Conservation (phyloP, 2,329 filamentous ascomycete species). For the Endocalyx cinctus region DNA sequence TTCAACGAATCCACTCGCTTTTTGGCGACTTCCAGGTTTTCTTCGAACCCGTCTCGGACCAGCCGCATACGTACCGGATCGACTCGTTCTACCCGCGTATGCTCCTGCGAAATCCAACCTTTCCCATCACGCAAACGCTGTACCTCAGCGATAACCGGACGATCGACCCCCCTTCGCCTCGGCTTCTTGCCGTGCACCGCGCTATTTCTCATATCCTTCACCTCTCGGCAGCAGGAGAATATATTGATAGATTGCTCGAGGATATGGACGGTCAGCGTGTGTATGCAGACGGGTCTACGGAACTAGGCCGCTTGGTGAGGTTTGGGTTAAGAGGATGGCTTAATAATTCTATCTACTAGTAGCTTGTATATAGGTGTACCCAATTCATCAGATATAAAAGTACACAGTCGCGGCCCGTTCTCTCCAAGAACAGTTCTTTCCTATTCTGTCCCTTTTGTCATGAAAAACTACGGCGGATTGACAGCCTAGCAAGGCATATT, state of each 20-base stretch:
- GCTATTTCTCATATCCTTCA: conserved; percentile 30
- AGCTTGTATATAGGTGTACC: too few species aligned
- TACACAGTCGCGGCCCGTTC: too few species aligned
- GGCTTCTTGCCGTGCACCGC: conserved; percentile 28
- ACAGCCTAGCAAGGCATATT: too few species aligned
- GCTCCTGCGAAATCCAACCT: conserved; percentile 3
- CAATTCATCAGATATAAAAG: too few species aligned
- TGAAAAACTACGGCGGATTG: too few species aligned
- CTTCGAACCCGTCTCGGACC: conserved; percentile 20
- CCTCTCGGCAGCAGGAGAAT: conserved; percentile 26
- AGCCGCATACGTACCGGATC: conserved; percentile 24
- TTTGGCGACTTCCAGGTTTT: conserved; percentile 31
- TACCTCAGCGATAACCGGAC: conserved; percentile 18
- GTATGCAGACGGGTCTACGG: conserved; percentile 13
- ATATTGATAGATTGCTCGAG: conserved; percentile 25
- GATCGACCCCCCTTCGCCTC: conserved; percentile 27
- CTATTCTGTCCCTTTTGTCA: too few species aligned
- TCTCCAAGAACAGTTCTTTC: too few species aligned
- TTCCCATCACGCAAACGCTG: conserved; percentile 27
- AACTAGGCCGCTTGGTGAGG: conserved; percentile 9
- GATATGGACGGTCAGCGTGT: conserved; percentile 14
- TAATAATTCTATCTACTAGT: too few species aligned
- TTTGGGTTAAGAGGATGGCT: conserved; percentile 4
- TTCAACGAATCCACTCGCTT: conserved; percentile 16
- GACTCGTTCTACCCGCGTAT: conserved; percentile 11